Percentiles rank a stretch among this genome's conserved stretches.
phyloP scores from a whole-genome alignment of 2,329 filamentous ascomycete species.

The Westerdykella sp. region DNA sequence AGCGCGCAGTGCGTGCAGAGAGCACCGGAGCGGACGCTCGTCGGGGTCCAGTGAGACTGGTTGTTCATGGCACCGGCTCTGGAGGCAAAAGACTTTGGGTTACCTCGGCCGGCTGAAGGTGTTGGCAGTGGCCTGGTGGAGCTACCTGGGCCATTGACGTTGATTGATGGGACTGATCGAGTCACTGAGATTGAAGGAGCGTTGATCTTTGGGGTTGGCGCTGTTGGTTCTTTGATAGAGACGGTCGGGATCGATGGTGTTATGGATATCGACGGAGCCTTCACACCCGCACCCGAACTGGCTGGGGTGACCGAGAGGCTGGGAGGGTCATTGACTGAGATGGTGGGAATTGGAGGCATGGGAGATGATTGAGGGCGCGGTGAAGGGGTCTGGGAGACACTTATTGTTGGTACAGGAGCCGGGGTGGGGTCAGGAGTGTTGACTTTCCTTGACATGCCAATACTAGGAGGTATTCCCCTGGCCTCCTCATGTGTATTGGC shows the following conservation, averaged over 20 bases:
- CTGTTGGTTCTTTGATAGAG: slow-evolving; percentile 18
- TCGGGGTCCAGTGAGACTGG: slow-evolving; percentile 42
- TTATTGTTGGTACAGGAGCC: slow-evolving; percentile 42
- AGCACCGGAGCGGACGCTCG: slow-evolving; percentile 53
- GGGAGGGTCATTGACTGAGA: slow-evolving; percentile 23
- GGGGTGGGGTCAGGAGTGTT: slow-evolving; percentile 20
- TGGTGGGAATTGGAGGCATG: slow-evolving; percentile 19
- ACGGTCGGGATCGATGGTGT: slow-evolving; percentile 26
- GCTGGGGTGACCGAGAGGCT: slow-evolving; percentile 12
- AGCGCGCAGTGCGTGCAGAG: slow-evolving; percentile 77
- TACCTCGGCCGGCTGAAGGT: slow-evolving; percentile 16
- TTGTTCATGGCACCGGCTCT: slow-evolving; percentile 32
- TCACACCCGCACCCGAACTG: slow-evolving; percentile 3
- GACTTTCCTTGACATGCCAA: slow-evolving; percentile 21
- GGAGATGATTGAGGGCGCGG: slow-evolving; percentile 22
- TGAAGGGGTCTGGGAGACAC: slow-evolving; percentile 41
- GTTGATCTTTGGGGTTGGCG: slow-evolving; percentile 13
- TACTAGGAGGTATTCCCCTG: slow-evolving; percentile 21
- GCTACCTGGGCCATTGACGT: slow-evolving; percentile 18
- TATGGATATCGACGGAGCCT: slow-evolving; percentile 3
- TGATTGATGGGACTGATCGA: slow-evolving; percentile 15
- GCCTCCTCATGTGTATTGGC: slow-evolving; percentile 23
- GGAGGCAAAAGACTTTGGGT: slow-evolving; percentile 39
- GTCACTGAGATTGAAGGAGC: slow-evolving; percentile 17
- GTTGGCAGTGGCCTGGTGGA: slow-evolving; percentile 45